phyloP scores from a whole-genome alignment of 2,329 filamentous ascomycete genomes.

The Fusarium succisae region DNA sequence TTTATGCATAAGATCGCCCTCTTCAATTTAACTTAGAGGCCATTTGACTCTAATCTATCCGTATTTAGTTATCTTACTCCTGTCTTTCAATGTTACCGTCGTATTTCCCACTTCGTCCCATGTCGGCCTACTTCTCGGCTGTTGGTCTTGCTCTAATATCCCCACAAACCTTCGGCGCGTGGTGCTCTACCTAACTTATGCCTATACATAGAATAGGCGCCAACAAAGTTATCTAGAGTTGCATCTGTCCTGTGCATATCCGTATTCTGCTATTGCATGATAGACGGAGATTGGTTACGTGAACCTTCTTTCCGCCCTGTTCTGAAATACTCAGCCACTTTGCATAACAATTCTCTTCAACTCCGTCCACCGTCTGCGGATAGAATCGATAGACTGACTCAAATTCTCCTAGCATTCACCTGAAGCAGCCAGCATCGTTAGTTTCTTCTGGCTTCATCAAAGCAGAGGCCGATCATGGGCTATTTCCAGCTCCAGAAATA shows the following conservation, averaged over 20 bases:
- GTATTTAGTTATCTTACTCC: background rate
- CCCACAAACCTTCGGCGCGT: conserved; percentile 18
- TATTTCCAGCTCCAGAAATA: conserved; percentile 20
- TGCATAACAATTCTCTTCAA: background rate
- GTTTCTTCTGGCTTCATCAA: conserved; percentile 15
- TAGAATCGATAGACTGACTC: background rate
- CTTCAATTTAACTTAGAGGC: conserved; percentile 5
- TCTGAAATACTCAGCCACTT: conserved; percentile 4
- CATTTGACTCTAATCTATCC: conserved; percentile 12
- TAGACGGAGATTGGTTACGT: conserved; percentile 10
- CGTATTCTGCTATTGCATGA: conserved; percentile 8
- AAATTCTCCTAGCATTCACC: conserved; percentile 26
- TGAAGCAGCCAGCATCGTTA: conserved; percentile 36
- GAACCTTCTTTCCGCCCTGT: background rate
- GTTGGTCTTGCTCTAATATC: background rate
- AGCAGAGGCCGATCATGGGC: conserved; percentile 18
- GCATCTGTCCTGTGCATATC: background rate
- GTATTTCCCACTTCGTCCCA: conserved; percentile 18
- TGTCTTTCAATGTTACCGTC: conserved; percentile 24
- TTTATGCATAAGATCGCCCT: conserved; percentile 8
- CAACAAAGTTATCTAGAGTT: conserved; percentile 1
- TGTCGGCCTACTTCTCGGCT: background rate
- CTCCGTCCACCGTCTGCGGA: background rate
- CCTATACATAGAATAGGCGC: conserved; percentile 38
- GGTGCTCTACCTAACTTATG: background rate